phyloP scores from a whole-genome alignment of 129 eudicot species.

The Artemisia annua region DNA sequence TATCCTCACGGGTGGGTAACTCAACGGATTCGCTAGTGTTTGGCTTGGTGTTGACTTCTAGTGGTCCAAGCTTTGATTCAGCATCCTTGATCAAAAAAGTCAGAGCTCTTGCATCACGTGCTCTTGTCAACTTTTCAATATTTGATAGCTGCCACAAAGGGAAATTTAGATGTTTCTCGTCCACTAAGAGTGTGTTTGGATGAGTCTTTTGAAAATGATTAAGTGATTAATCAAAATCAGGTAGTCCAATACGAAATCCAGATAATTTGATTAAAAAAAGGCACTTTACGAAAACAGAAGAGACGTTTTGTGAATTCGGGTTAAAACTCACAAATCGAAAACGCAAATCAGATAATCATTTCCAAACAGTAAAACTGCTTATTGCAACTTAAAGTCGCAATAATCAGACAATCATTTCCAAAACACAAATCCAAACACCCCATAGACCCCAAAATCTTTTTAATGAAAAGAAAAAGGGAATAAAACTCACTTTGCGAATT shows the following conservation, averaged over 20 bases:
- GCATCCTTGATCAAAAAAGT: constrained; percentile 53
- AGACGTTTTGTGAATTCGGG: no score
- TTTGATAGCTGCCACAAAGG: constrained; percentile 47
- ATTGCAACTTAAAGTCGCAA: neutral
- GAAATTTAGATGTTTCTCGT: constrained; percentile 14
- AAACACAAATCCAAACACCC: neutral
- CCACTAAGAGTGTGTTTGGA: neutral
- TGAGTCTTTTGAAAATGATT: neutral
- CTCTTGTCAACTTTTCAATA: constrained; percentile 52
- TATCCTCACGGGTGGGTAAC: constrained; percentile 10
- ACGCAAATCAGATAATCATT: no score
- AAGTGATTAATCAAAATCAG: neutral
- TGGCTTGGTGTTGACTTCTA: constrained; percentile 38
- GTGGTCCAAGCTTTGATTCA: constrained; percentile 70
- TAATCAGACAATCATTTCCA: no score
- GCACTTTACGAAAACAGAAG: no score
- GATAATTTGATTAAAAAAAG: no score
- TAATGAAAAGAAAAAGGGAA: neutral
- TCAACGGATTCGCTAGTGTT: constrained; percentile 13
- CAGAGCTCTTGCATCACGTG: constrained; percentile 73
- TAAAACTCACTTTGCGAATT: constrained; percentile 49
- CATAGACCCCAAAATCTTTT: neutral
- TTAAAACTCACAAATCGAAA: no score
- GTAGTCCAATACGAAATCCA: neutral
- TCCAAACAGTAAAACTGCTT: neutral